Evolutionary conservation across 148 eudicot species (phyloP).

Genomic region (Diospyros kaki): DNA sequence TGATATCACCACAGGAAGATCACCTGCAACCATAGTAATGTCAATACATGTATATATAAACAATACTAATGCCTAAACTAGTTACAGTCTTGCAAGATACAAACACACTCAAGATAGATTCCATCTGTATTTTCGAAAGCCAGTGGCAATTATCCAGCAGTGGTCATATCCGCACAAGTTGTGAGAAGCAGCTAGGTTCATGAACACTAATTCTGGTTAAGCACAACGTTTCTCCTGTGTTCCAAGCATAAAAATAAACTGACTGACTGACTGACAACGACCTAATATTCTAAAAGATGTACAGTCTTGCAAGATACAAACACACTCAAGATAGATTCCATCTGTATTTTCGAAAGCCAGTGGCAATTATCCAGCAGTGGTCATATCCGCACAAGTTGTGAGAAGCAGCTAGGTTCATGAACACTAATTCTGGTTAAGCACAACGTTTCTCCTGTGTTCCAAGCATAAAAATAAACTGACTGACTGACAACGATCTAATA

Average conservation of each 20-base stretch:
- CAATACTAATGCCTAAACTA: background rate
- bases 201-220: no score
- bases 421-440: no score
- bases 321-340: background rate
- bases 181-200: no score
- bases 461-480: background rate
- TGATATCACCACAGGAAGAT: slow-evolving; percentile 91
- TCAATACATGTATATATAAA: slow-evolving; percentile 7
- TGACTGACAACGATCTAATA: background rate
- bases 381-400: no score
- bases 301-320: background rate
- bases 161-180: no score
- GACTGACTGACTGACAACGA: no score
- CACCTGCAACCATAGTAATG: slow-evolving; percentile 48
- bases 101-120: background rate
- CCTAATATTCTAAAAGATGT: background rate
- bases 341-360: no score
- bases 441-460: background rate
- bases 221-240: background rate
- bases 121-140: no score
- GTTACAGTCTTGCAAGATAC: background rate
- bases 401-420: no score
- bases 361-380: no score
- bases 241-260: background rate
- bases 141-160: no score